Evolutionary conservation across 2,329 filamentous ascomycete genomes (phyloP).

Genomic region (Chaetomium sp.): DNA sequence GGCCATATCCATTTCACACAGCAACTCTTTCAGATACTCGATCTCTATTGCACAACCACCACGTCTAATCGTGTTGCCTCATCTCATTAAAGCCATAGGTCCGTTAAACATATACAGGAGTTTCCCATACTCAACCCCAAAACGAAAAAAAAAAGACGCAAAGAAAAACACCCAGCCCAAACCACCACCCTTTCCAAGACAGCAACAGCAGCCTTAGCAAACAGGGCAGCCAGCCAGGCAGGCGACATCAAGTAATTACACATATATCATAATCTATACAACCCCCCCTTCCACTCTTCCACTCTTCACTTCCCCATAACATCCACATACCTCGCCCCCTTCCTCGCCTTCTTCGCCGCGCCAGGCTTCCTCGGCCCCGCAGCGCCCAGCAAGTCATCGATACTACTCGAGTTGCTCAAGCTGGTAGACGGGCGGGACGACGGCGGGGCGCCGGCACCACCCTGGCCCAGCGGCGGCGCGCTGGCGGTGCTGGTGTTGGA

Average conservation of each 20-base stretch:
- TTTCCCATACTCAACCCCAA: neutral
- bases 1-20: too few species aligned
- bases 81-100: neutral
- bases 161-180: constrained; percentile 5
- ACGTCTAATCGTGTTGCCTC: constrained; percentile 1
- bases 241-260: constrained; percentile 11
- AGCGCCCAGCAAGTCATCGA: constrained; percentile 86
- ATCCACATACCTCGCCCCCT: constrained; percentile 88
- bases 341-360: constrained; percentile 68
- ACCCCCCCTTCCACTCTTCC: neutral
- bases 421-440: constrained; percentile 70
- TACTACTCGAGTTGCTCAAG: constrained; percentile 89
- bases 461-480: constrained; percentile 47
- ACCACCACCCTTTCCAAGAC: neutral
- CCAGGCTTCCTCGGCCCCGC: constrained; percentile 68
- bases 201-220: neutral
- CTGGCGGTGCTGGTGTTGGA: constrained; percentile 50
- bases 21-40: neutral
- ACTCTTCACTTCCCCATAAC: constrained; percentile 76
- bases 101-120: constrained; percentile 15
- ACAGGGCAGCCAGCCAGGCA: neutral
- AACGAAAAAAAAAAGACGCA: neutral
- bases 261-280: constrained; percentile 19
- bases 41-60: neutral
- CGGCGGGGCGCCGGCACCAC: constrained; percentile 39